Base-by-base conservation (phyloP, 2,329 filamentous ascomycete species). In the Stromatinia cepivora region DNA sequence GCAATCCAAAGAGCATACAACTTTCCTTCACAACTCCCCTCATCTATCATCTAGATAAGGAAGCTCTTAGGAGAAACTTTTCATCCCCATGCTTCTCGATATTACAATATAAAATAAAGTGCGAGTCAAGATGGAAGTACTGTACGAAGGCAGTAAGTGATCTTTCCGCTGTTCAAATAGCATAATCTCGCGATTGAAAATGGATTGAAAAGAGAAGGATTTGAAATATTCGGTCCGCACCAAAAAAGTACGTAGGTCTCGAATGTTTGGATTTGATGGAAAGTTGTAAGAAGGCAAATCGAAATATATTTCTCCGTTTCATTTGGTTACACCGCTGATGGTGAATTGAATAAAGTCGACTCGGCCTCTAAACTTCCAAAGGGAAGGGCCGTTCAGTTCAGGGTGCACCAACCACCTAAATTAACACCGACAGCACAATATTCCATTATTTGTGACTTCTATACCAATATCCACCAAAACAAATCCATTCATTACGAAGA, bases 381-480 rank as follows among this genome's bases (percentile, higher is more conserved):
- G 36, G 22, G 42, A 62, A 36, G 22, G 28, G 9, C 11, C 28
- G 5, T 58, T 25, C 57, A 46, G n/a, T n/a, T 15, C 57, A 46
- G 28, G 20, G 45, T n/a, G 42, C 31, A 50, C 59, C 45, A 36
- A 25, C 28, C 45, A 50, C 45, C 22, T 62, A 48, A 34, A 48
- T 34, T 34, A 31, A 31, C 58, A 61, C 22, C 28, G 28, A 56
- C 53, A 34, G 34, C 17, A 46, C 20, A 20, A 20, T 5, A 13
- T 46, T 48, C 28, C 10, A 34, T 48, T 48, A n/a, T n/a, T 31
- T 62, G 58, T 34, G 42, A 62, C 42, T n/a, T 34, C 17, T 5
- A 17, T 52, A 11, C 17, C 28, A 62, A 62, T 62, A 67, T 67
- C 56, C 66, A 67, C 66, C 66, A 62, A 62, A 62, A 53, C 66